phyloP scores from a whole-genome alignment of 352 stramenopile genomes.

The Globisporangium barbulae region DNA sequence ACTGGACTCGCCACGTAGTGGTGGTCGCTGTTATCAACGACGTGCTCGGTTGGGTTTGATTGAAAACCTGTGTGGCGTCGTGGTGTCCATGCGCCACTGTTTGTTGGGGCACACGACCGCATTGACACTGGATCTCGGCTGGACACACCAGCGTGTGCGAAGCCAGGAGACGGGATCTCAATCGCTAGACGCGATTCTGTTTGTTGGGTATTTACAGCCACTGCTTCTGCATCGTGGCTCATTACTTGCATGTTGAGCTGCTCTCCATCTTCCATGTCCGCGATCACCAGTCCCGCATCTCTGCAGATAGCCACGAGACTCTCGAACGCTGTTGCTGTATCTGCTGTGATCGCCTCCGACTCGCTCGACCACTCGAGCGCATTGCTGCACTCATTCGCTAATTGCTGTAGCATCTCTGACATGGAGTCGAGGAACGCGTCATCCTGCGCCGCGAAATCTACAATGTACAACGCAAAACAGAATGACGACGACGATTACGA shows the following conservation, averaged over 20 bases:
- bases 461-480: not conserved
- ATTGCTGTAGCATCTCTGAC: conserved; percentile 5
- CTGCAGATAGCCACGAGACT: conserved; percentile 20
- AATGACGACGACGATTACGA: not conserved
- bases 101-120: not conserved
- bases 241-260: not conserved
- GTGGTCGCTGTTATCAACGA: not conserved
- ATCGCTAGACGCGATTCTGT: not conserved
- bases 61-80: not conserved
- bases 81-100: not conserved
- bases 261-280: not conserved
- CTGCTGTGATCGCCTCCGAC: conserved; percentile 2
- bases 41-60: not conserved
- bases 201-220: too few relatives aligned
- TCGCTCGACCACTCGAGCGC: conserved; percentile 21
- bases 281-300: not conserved
- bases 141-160: not conserved
- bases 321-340: conserved; percentile 20
- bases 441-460: conserved; percentile 30
- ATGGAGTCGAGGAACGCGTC: conserved; percentile 29
- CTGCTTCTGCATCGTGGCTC: too few relatives aligned
- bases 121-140: not conserved
- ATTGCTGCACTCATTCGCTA: conserved; percentile 6
- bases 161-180: not conserved
- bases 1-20: not conserved